Conservation (phyloP, 352 stramenopile genomes). For the Stephanocyclus meneghinianus region DNA sequence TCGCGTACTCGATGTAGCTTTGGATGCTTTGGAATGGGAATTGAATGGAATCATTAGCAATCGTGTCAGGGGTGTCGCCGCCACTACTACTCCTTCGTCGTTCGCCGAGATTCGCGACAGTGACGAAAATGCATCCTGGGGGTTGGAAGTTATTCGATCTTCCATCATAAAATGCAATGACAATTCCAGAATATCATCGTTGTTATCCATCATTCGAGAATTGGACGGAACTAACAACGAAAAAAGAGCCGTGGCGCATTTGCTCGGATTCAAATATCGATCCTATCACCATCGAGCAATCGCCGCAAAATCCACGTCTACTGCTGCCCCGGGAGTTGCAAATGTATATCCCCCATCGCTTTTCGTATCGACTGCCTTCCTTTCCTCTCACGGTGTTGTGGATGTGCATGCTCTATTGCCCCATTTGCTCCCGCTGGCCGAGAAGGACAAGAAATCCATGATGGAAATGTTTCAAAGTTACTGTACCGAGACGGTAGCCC, state of each 20-base stretch:
- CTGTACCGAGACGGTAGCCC: constrained; percentile 20
- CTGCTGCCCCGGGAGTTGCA: constrained; percentile 47
- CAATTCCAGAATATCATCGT: background rate
- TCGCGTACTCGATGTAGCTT: constrained; percentile 90
- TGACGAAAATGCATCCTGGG: background rate
- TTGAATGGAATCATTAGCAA: constrained; percentile 71
- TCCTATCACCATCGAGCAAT: constrained; percentile 84
- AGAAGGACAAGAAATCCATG: constrained; percentile 8
- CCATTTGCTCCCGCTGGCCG: constrained; percentile 68
- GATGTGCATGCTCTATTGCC: constrained; percentile 84
- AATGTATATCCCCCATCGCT: constrained; percentile 65
- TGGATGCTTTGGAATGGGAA: constrained; percentile 91
- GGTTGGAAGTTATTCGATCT: background rate
- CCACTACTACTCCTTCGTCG: background rate
- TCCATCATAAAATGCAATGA: background rate
- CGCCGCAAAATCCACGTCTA: constrained; percentile 53
- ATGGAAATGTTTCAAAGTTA: constrained; percentile 28
- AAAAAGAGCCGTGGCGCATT: constrained; percentile 81
- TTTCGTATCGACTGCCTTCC: constrained; percentile 86
- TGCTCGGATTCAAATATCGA: constrained; percentile 92
- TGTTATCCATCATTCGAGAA: constrained; percentile 45
- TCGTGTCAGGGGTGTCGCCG: constrained; percentile 59
- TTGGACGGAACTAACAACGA: constrained; percentile 14
- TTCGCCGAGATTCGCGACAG: constrained; percentile 20
- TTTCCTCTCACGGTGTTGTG: constrained; percentile 86